Evolutionary conservation across 441 rosid species (phyloP).

Genomic region (Viola pubescens): DNA sequence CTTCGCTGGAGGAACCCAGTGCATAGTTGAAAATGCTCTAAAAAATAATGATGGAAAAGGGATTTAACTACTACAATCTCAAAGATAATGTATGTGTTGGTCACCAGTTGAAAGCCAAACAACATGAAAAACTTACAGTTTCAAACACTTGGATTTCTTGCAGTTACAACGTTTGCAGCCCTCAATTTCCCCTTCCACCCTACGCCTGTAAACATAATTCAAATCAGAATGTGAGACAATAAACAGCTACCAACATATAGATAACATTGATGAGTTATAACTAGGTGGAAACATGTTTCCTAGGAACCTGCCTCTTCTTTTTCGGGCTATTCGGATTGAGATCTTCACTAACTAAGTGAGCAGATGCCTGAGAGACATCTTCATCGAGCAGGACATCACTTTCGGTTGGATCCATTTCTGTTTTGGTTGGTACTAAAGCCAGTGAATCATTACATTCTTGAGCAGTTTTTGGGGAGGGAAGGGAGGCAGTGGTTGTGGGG

Average conservation of each 20-base stretch:
- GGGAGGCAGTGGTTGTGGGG: conserved; percentile 30
- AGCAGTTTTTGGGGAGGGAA: conserved; percentile 19
- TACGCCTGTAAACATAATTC: conserved; percentile 40
- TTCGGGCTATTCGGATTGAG: conserved; percentile 46
- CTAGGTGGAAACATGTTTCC: not conserved
- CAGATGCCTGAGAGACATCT: conserved; percentile 40
- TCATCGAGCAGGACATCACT: conserved; percentile 28
- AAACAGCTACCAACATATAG: not conserved
- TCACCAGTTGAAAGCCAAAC: not conserved
- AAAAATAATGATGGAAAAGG: too few species aligned
- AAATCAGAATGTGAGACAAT: not conserved
- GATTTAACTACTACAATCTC: too few species aligned
- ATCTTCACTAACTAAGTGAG: conserved; percentile 33
- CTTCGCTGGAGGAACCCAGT: not conserved
- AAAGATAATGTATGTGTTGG: not conserved
- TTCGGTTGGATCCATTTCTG: conserved; percentile 41
- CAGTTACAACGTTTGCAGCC: conserved; percentile 97
- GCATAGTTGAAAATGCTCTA: too few species aligned
- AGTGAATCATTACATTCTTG: conserved; percentile 35
- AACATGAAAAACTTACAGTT: conserved; percentile 58
- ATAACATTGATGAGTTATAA: not conserved
- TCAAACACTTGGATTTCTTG: conserved; percentile 96
- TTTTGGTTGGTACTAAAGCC: conserved; percentile 35
- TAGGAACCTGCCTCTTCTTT: conserved; percentile 47
- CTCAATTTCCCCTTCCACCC: conserved; percentile 66